phyloP scores from a whole-genome alignment of 78 protist species.

The Dictyostelium capitatum region DNA sequence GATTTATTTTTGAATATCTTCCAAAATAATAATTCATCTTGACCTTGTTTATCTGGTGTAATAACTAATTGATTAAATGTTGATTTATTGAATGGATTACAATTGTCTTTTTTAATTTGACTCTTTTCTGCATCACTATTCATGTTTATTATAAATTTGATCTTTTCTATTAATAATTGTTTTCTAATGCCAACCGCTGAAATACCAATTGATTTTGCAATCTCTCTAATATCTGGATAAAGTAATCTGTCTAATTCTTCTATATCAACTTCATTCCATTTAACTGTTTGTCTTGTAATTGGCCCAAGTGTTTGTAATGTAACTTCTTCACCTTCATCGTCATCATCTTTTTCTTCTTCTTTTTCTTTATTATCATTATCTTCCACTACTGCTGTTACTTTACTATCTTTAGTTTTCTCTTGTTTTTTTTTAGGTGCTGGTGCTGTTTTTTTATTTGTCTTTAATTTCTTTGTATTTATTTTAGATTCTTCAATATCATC shows the following conservation, averaged over 20 bases:
- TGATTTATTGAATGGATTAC: neutral
- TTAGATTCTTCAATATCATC: too few species aligned
- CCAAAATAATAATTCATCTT: neutral
- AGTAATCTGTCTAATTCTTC: neutral
- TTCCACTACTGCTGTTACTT: too few species aligned
- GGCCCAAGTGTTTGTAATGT: neutral
- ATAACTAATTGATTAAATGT: neutral
- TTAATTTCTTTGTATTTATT: too few species aligned
- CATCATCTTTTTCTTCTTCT: neutral
- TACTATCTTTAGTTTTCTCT: too few species aligned
- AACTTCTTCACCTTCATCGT: neutral
- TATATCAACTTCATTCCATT: neutral
- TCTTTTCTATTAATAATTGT: neutral
- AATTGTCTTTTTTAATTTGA: neutral
- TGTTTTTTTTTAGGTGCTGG: too few species aligned
- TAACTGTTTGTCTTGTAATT: neutral
- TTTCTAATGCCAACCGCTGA: neutral
- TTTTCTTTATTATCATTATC: neutral
- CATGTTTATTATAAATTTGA: neutral
- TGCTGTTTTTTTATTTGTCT: too few species aligned
- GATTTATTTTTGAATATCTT: too few species aligned
- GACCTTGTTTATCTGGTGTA: neutral
- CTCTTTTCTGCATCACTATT: neutral
- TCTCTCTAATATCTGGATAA: neutral
- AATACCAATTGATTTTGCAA: neutral